Conservation (phyloP, 768 basidiomycete genomes). For the Xerocomellus amylosporus region DNA sequence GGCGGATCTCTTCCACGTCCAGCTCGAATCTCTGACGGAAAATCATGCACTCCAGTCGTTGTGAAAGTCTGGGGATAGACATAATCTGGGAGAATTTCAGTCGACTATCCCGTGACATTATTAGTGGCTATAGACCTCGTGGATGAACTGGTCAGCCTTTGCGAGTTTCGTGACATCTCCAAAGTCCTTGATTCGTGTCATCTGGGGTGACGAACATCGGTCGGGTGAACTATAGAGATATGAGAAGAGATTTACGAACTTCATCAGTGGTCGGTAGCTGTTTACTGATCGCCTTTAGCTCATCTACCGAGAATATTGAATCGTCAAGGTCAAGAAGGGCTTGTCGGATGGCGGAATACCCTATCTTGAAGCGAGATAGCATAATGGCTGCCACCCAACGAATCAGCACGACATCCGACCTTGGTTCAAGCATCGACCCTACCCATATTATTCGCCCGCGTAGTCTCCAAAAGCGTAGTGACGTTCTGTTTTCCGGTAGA, state of each 20-base stretch:
- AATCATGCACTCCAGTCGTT: constrained; percentile 78
- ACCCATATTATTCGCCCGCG: constrained; percentile 84
- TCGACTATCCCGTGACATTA: neutral
- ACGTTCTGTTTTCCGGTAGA: constrained; percentile 56
- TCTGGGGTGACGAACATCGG: constrained; percentile 35
- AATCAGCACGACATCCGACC: constrained; percentile 1
- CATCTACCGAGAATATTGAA: constrained; percentile 61
- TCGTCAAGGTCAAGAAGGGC: constrained; percentile 77
- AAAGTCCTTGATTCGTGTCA: constrained; percentile 63
- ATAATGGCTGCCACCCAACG: constrained; percentile 61
- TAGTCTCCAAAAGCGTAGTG: constrained; percentile 74
- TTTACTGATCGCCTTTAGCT: constrained; percentile 69
- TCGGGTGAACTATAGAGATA: neutral
- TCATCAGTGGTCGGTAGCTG: constrained; percentile 84
- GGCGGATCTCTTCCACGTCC: constrained; percentile 79
- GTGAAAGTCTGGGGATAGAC: constrained; percentile 67
- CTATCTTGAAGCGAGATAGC: constrained; percentile 71
- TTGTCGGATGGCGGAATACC: constrained; percentile 60
- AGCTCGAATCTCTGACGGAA: constrained; percentile 80
- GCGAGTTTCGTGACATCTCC: constrained; percentile 71
- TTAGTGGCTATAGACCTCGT: constrained; percentile 48
- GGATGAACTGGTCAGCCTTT: constrained; percentile 82
- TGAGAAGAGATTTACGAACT: constrained; percentile 35
- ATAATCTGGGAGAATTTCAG: constrained; percentile 55
- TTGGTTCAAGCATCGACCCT: constrained; percentile 15